Evolutionary conservation across 176 grass and related monocot species (phyloP).

Genomic region (Coix lacrymajobi): DNA sequence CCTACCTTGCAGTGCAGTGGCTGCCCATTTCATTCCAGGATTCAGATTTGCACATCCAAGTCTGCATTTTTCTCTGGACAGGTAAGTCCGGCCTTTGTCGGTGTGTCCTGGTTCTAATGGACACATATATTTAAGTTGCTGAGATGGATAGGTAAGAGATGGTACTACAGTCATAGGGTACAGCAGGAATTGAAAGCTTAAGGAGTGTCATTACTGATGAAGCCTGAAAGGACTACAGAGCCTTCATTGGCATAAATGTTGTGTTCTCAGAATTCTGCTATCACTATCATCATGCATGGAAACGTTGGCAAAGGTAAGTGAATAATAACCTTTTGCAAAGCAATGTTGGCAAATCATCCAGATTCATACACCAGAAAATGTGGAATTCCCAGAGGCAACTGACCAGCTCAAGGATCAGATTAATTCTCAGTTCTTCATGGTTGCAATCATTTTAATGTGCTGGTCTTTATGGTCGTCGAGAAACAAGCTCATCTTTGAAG

Average conservation of each 20-base stretch:
- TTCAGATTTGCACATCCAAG: slow-evolving; percentile 11
- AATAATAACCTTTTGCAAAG: background rate
- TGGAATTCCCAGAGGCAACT: too few species aligned
- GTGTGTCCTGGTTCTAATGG: slow-evolving; percentile 2
- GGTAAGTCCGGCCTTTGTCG: background rate
- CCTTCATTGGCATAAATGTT: slow-evolving; percentile 18
- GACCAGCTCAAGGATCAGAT: too few species aligned
- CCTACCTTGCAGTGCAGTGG: background rate
- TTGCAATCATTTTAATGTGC: too few species aligned
- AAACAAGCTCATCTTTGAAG: too few species aligned
- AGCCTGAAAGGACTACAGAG: slow-evolving; percentile 13
- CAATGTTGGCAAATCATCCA: too few species aligned
- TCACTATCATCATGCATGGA: background rate
- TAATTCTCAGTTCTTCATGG: too few species aligned
- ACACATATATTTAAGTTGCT: slow-evolving; percentile 18
- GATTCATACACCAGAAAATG: too few species aligned
- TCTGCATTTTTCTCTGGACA: background rate
- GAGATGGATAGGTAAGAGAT: background rate
- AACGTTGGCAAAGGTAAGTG: background rate
- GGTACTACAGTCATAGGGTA: slow-evolving; percentile 1
- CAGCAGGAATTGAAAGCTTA: slow-evolving; percentile 22
- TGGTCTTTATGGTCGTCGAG: too few species aligned
- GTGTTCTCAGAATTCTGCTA: background rate
- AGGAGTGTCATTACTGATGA: slow-evolving; percentile 4
- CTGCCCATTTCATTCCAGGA: background rate